A percentile compares a stretch with the other conserved stretches of the same genome.
Evolutionary conservation across 2,329 filamentous ascomycete genomes (phyloP).

Genomic region (Dryadomyces quercus-mongolicae): DNA sequence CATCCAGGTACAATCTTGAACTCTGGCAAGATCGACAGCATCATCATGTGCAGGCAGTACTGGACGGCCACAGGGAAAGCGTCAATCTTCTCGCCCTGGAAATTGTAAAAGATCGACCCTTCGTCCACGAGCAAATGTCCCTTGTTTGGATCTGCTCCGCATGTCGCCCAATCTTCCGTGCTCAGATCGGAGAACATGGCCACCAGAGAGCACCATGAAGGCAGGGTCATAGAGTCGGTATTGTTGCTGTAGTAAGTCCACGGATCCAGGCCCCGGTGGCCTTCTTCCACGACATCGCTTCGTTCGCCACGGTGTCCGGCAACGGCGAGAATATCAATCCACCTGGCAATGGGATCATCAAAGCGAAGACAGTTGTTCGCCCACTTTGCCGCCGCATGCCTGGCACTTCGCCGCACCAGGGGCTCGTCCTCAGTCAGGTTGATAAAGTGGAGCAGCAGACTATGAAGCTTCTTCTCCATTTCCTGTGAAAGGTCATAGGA

Average conservation of each 20-base stretch:
- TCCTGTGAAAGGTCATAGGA: background rate
- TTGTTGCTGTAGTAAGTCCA: conserved; percentile 38
- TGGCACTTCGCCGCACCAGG: conserved; percentile 56
- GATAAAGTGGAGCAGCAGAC: conserved; percentile 59
- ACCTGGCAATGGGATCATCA: conserved; percentile 64
- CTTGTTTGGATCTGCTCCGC: background rate
- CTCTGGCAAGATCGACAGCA: conserved; percentile 34
- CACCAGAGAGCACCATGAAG: conserved; percentile 39
- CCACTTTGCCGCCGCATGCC: conserved; percentile 77
- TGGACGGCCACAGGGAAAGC: conserved; percentile 58
- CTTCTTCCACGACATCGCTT: conserved; percentile 81
- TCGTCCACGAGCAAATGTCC: conserved; percentile 26
- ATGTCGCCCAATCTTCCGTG: conserved; percentile 15
- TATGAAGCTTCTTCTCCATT: conserved; percentile 22
- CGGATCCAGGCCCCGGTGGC: conserved; percentile 71
- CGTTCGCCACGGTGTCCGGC: conserved; percentile 54
- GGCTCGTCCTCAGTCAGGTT: conserved; percentile 30
- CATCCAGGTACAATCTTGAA: conserved; percentile 64
- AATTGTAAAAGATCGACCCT: conserved; percentile 31
- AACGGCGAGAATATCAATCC: conserved; percentile 78
- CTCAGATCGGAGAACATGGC: conserved; percentile 33
- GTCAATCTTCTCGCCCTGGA: conserved; percentile 30
- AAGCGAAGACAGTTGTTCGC: conserved; percentile 81
- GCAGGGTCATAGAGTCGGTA: conserved; percentile 26
- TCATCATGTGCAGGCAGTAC: conserved; percentile 48